Percentiles rank a stretch among this genome's conserved stretches.
These are phyloP conservation scores for Daldinia eschscholtzii DNA, from an alignment of 2,329 filamentous ascomycete species.

Conservation along the genomic window DNA sequence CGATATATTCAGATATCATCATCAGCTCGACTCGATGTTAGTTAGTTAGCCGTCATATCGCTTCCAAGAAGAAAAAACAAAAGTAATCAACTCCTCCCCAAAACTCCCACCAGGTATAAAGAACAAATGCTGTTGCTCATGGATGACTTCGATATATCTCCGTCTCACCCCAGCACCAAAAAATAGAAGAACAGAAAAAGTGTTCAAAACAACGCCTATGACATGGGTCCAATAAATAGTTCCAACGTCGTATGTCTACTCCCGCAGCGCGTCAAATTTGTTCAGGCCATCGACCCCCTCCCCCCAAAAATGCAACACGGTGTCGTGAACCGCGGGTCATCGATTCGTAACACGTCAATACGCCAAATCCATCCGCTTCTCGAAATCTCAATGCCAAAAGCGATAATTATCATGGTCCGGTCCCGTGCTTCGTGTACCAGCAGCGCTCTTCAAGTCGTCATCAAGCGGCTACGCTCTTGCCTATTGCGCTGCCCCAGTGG, in stretches of 20 bases:
- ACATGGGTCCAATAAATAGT: not conserved
- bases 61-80: not conserved
- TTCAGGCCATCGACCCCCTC: slow-evolving; percentile 7
- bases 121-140: not conserved
- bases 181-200: not conserved
- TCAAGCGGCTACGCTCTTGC: slow-evolving; percentile 64
- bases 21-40: not conserved
- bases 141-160: slow-evolving; percentile 7
- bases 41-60: not conserved
- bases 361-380: slow-evolving; percentile 18
- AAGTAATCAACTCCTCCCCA: not conserved
- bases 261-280: slow-evolving; percentile 11
- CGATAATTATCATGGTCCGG: slow-evolving; percentile 14
- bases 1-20: not conserved
- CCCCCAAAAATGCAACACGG: slow-evolving; percentile 13
- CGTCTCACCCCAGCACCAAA: not conserved
- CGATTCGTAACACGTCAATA: slow-evolving; percentile 37
- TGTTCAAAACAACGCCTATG: slow-evolving; percentile 9
- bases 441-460: not conserved
- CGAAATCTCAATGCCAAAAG: slow-evolving; percentile 14
- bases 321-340: slow-evolving; percentile 23
- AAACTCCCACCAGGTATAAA: slow-evolving; percentile 10
- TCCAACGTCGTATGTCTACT: slow-evolving; percentile 23
- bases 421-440: not conserved
- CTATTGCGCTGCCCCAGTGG: slow-evolving; percentile 65